Evolutionary conservation across 2,329 filamentous ascomycete genomes (phyloP).

Genomic region (Fusarium gaditjirri): DNA sequence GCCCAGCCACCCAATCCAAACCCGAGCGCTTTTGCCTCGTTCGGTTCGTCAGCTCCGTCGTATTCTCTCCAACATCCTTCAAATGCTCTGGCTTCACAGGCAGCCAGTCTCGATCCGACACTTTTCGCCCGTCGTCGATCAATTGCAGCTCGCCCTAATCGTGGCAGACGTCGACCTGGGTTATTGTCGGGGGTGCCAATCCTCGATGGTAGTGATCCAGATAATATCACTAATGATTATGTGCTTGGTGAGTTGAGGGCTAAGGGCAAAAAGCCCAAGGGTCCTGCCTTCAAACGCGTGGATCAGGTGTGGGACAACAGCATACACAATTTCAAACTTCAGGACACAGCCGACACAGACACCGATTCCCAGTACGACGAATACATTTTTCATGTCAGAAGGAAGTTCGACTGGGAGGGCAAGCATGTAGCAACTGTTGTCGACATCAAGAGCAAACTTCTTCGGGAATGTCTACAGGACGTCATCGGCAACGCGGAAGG

Average conservation of each 20-base stretch:
- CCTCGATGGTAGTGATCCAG: not conserved
- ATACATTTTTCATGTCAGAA: conserved; percentile 84
- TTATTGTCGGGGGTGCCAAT: not conserved
- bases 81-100: not conserved
- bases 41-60: not conserved
- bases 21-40: not conserved
- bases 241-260: conserved; percentile 20
- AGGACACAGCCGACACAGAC: conserved; percentile 61
- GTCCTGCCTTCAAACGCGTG: conserved; percentile 60
- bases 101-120: not conserved
- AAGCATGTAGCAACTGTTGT: conserved; percentile 79
- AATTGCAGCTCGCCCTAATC: not conserved
- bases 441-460: conserved; percentile 84
- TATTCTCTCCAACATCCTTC: conserved; percentile 8
- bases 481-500: conserved; percentile 55
- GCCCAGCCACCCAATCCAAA: conserved; percentile 19
- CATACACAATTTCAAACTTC: conserved; percentile 64
- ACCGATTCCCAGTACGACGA: conserved; percentile 73
- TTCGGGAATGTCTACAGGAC: conserved; percentile 70
- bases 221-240: not conserved
- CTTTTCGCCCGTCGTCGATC: not conserved
- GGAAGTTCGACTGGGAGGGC: conserved; percentile 86
- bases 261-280: conserved; percentile 38
- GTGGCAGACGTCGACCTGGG: not conserved
- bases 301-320: conserved; percentile 65